These are phyloP conservation scores for Calonectria multiphialidica DNA, from an alignment of 2,329 filamentous ascomycete genomes.

Conservation along the genomic window DNA sequence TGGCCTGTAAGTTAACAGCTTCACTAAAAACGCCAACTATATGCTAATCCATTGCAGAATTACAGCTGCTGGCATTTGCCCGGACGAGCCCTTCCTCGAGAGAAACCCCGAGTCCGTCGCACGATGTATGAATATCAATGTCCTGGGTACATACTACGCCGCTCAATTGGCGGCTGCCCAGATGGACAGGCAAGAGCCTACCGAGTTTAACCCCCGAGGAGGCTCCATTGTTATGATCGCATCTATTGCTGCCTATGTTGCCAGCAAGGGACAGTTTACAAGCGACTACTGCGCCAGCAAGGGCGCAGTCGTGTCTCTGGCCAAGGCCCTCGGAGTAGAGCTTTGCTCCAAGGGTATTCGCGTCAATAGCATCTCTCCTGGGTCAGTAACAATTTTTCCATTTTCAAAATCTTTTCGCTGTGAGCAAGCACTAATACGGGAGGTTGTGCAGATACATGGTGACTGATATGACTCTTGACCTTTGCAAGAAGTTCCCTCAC, in stretches of 20 bases:
- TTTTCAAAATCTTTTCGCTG: no score
- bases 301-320: constrained; percentile 59
- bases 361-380: constrained; percentile 51
- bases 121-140: constrained; percentile 44
- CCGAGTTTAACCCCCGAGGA: constrained; percentile 35
- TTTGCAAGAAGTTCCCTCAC: constrained; percentile 42
- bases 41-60: constrained; percentile 26
- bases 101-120: constrained; percentile 39
- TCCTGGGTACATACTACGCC: constrained; percentile 50
- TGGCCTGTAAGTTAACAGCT: constrained; percentile 3
- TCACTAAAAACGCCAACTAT: fast-evolving
- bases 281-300: constrained; percentile 60
- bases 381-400: constrained; percentile 31
- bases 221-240: constrained; percentile 50
- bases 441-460: constrained; percentile 43
- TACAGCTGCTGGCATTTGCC: constrained; percentile 44
- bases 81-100: constrained; percentile 45
- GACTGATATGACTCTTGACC: constrained; percentile 50
- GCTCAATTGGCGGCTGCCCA: constrained; percentile 50
- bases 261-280: constrained; percentile 45
- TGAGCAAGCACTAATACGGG: neutral
- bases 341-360: constrained; percentile 46
- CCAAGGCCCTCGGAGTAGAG: constrained; percentile 52
- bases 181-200: constrained; percentile 47
- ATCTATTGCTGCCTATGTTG: constrained; percentile 47